Evolutionary conservation across 495 filamentous ascomycete genomes (phyloP), one percentile per base, ranked within the genome.

Genomic region (Barbatosphaeria neglecta): DNA sequence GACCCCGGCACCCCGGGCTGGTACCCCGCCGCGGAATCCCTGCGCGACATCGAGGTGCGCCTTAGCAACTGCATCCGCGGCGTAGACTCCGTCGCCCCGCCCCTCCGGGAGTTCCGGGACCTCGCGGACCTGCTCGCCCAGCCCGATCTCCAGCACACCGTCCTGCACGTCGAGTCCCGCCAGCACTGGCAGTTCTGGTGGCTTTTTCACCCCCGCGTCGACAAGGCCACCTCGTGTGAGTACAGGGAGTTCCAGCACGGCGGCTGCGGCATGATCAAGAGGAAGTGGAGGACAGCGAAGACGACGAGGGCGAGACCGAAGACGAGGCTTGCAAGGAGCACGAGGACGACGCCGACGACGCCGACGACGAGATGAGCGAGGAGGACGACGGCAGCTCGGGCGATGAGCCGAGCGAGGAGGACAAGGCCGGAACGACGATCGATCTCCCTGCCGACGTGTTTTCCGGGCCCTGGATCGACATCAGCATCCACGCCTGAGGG

Each of bases 71-170:
- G 48, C 9, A 52, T 65, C 47, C 45, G 53, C 10, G 50, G 46
- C 1, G 38, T 62, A n/a, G n/a, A n/a, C n/a, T n/a, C n/a, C n/a
- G n/a, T n/a, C n/a, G n/a, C n/a, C n/a, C n/a, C n/a, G n/a, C n/a
- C n/a, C n/a, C n/a, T n/a, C 7, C 41, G 50, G 22, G 58, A 55
- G 25, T 59, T 65, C 17, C 52, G 57, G 39, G 53, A 53, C 18
- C 45, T 64, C n/a, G 39, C 62, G 40, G 47, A 46, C 31, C 17
- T 67, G 17, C 35, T 65, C 41, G 42, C 57, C 20, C 62, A 63
- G 23, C 62, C 60, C 18, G 51, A 61, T 25, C 24, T 65, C 43
- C 52, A 58, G 42, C 45, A 16, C 8, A 57, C 52, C 1, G 47
- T 53, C 16, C 24, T 67, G 18, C 48, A 49, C 33, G 57, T 59